Evolutionary conservation across 306 rosid species (phyloP), one percentile per base, ranked within the genome.

Genomic region (Fagus crenata): DNA sequence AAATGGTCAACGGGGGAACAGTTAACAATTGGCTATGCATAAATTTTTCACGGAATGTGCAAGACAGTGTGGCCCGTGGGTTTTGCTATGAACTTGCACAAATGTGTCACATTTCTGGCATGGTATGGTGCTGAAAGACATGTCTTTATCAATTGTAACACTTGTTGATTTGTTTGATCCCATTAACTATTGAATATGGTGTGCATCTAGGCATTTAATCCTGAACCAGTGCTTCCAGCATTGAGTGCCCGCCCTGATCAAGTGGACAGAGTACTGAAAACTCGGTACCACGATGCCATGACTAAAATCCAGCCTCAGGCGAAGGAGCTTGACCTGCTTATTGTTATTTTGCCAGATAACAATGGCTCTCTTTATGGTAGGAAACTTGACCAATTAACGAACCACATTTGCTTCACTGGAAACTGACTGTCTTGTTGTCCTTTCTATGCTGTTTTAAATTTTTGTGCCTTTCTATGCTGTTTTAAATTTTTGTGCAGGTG

Each of bases 1-100:
- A 92, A 96, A 96, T 96, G 99, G 93, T 96, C 17, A 96, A 96
- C 78, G 99, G 99, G 15, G 98, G 99, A 6, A 89, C 85, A 3
- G 98, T 93, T 13, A 93, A 79, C 81, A 2, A 85, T 74, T 96
- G 99, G 99, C 89, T 96, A 68, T 96, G 99, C 75, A 81, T 96
- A 0, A 96, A 96, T 67, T 96, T 96, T 51, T 93, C 99, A 0
- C 84, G 97, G 33, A 78, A 13, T 75, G 93, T 93, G 40, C 98
- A 96, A 81, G 98, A 96, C 3, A 89, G 83, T 71, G 87, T 91
- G 71, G 96, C 97, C 32, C 83, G 89, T 12, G 84, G 90, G 6
- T 96, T 96, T 73, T 93, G 99, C 63, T 55, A 40, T 69, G 99
- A 93, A 63, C 98, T 96, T 61, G 98, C 97, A 1, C 96, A 86